Evolutionary conservation across 169 alveolate species (phyloP).

Genomic region (Babesia sp.): DNA sequence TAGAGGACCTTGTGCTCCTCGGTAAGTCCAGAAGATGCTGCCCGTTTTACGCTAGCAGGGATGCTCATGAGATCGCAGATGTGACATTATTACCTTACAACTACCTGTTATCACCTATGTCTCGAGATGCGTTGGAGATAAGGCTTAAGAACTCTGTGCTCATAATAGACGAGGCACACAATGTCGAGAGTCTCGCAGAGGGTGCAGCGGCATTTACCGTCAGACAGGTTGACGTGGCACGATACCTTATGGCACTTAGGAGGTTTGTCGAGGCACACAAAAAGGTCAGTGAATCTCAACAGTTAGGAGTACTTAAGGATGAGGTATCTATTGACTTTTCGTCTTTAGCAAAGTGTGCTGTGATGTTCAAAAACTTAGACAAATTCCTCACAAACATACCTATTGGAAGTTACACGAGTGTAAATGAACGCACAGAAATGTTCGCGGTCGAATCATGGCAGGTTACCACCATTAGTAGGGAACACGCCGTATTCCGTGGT

Average conservation of each 20-base stretch:
- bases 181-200: constrained; percentile 86
- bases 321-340: constrained; percentile 9
- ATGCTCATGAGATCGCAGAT: constrained; percentile 82
- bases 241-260: constrained; percentile 35
- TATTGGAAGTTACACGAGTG: neutral
- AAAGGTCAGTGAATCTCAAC: neutral
- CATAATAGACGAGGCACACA: constrained; percentile 95
- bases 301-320: neutral
- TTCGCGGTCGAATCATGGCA: constrained; percentile 15
- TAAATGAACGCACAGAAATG: neutral
- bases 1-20: constrained; percentile 82
- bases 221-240: constrained; percentile 69
- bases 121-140: constrained; percentile 80
- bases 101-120: constrained; percentile 83
- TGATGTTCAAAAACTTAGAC: constrained; percentile 28
- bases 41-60: constrained; percentile 89
- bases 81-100: constrained; percentile 90
- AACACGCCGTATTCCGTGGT: constrained; percentile 41
- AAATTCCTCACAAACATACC: constrained; percentile 24
- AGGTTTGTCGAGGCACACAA: constrained; percentile 39
- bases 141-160: constrained; percentile 80
- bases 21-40: constrained; percentile 80
- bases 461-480: constrained; percentile 10
- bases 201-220: constrained; percentile 80
- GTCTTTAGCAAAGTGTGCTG: constrained; percentile 14